A percentile compares a stretch with the other conserved stretches of the same genome.
Evolutionary conservation across 306 rosid genomes (phyloP).

Genomic region (Corylus avellana): DNA sequence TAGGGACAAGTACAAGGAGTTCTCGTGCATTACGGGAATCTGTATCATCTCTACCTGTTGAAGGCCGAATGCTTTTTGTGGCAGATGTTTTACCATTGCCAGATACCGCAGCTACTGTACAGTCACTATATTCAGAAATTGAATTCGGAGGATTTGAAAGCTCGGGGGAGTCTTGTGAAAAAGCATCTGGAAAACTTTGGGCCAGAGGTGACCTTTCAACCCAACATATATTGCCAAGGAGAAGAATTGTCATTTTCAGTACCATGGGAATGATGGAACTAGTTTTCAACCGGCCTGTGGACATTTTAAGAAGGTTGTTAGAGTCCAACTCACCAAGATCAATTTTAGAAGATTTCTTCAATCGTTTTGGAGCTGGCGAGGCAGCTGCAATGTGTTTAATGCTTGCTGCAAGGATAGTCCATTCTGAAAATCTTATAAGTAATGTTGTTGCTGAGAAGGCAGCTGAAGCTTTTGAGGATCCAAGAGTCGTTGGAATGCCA

Average conservation of each 20-base stretch:
- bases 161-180: constrained; percentile 68
- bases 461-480: constrained; percentile 97
- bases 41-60: constrained; percentile 85
- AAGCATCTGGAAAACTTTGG: constrained; percentile 83
- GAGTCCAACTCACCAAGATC: constrained; percentile 87
- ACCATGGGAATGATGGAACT: constrained; percentile 98
- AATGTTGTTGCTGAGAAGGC: constrained; percentile 85
- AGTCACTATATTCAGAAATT: constrained; percentile 83
- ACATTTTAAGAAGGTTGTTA: constrained; percentile 77
- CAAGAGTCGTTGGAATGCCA: constrained; percentile 96
- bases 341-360: constrained; percentile 90
- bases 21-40: constrained; percentile 86
- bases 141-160: constrained; percentile 77
- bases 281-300: constrained; percentile 93
- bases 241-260: constrained; percentile 87
- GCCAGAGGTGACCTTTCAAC: constrained; percentile 95
- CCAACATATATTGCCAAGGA: constrained; percentile 93
- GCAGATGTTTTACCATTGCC: constrained; percentile 90
- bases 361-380: constrained; percentile 95
- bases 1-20: constrained; percentile 65
- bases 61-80: constrained; percentile 95
- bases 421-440: constrained; percentile 76
- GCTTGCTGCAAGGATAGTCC: constrained; percentile 82
- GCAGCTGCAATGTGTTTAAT: constrained; percentile 96
- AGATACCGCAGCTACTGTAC: constrained; percentile 70